Evolutionary conservation across 257 asterid genomes (phyloP), one percentile per base, ranked within the genome.

Genomic region (Fraxinus anomala): DNA sequence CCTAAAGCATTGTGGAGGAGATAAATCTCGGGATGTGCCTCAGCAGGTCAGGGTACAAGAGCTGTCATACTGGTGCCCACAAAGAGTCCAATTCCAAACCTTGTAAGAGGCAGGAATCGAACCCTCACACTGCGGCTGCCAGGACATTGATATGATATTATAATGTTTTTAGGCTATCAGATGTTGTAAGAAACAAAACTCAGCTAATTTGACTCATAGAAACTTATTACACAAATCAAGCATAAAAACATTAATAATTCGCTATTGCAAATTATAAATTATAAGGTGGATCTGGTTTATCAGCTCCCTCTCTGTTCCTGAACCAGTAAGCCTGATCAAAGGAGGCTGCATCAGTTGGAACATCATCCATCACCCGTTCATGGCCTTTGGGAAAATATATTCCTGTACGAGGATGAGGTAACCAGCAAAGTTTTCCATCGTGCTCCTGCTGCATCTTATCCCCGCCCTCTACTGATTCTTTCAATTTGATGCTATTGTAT

Each of bases 331-430:
- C 82, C 30, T 26, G 83, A 0, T 73, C 77, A 37, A 83, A 72
- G 7, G 85, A 80, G 19, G 93, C 93, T 1, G 93, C 89, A 7
- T 79, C 77, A 5, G 63, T 78, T 1, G 93, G 91, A 33, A 89
- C 44, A 37, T 81, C 89, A 9, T 85, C 85, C 91, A 89, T 78
- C 12, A 87, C 86, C 49, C 75, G 3, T 30, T 89, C 89, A 1
- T 85, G 91, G 0, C 93, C 93, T 75, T 44, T 44, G 3, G 93
- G 93, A 36, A 80, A 85, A 72, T 89, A 89, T 77, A 87, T 89
- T 19, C 93, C 91, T 4, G 87, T 76, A 5, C 87, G 86, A 30
- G 82, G 85, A 81, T 89, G 88, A 17, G 93, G 91, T 37, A 81
- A 49, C 93, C 91, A 87, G 65, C 69, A 69, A 31, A 74, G 37